A percentile compares a stretch with the other conserved stretches of the same genome.
These are phyloP conservation scores for Coriaria nepalensis DNA, from an alignment of 306 rosid genomes.

Conservation along the genomic window DNA sequence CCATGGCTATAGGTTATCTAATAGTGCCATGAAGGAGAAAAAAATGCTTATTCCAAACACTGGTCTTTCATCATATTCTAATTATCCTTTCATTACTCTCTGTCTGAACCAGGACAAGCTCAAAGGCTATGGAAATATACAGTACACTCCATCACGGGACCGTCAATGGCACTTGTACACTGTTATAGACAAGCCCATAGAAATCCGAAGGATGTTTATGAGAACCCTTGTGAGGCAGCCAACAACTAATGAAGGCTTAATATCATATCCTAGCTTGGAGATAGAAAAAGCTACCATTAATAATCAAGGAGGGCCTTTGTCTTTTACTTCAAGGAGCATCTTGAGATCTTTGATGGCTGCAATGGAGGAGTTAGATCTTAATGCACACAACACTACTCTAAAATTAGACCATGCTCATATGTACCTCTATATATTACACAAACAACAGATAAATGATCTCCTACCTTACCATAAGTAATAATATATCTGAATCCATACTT, in stretches of 20 bases:
- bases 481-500: conserved; percentile 8
- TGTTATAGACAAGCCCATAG: conserved; percentile 55
- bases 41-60: no score
- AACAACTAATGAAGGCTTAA: conserved; percentile 55
- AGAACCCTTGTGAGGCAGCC: conserved; percentile 94
- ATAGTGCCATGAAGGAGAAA: no score
- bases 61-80: no score
- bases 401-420: conserved; percentile 84
- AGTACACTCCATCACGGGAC: conserved; percentile 83
- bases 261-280: conserved; percentile 44
- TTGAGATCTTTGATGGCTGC: conserved; percentile 84
- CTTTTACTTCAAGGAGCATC: conserved; percentile 78
- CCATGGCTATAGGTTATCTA: no score
- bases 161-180: conserved; percentile 98
- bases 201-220: conserved; percentile 82
- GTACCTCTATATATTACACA: conserved; percentile 78
- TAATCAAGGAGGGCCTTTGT: conserved; percentile 32
- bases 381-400: conserved; percentile 65
- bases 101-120: conserved; percentile 61
- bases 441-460: conserved; percentile 67
- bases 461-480: conserved; percentile 69
- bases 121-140: conserved; percentile 67
- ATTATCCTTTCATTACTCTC: no score
- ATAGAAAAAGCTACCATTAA: conserved; percentile 22
- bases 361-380: conserved; percentile 98